These are phyloP conservation scores for Alternaria sp. DNA, from an alignment of 2,329 filamentous ascomycete genomes.

Conservation along the genomic window DNA sequence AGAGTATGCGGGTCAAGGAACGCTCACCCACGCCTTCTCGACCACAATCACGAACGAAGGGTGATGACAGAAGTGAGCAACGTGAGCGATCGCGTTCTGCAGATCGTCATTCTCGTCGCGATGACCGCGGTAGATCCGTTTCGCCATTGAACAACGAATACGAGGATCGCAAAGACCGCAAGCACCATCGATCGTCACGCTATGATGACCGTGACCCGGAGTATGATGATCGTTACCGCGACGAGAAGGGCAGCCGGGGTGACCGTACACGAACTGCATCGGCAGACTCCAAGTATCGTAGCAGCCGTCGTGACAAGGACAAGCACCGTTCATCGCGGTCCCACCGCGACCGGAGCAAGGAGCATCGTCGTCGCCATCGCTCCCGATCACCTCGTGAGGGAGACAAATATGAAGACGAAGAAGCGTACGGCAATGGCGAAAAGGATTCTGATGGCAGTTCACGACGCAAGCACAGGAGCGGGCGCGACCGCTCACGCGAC, in stretches of 20 bases:
- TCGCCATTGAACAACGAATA: slow-evolving; percentile 47
- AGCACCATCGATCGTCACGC: slow-evolving; percentile 58
- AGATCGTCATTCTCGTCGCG: slow-evolving; percentile 56
- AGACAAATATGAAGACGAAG: slow-evolving; percentile 38
- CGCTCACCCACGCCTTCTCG: slow-evolving; percentile 51
- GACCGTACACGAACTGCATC: slow-evolving; percentile 71
- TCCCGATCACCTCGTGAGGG: slow-evolving; percentile 48
- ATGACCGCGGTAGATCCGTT: slow-evolving; percentile 60
- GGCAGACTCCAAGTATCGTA: slow-evolving; percentile 65
- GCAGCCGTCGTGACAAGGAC: slow-evolving; percentile 59
- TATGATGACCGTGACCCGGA: slow-evolving; percentile 50
- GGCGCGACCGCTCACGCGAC: slow-evolving; percentile 38
- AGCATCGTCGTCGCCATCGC: slow-evolving; percentile 52
- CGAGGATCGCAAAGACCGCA: slow-evolving; percentile 48
- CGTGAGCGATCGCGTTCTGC: slow-evolving; percentile 33
- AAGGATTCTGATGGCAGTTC: slow-evolving; percentile 37
- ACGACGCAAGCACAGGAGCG: slow-evolving; percentile 47
- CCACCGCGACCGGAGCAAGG: slow-evolving; percentile 54
- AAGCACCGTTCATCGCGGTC: slow-evolving; percentile 54
- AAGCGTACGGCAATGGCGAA: slow-evolving; percentile 35
- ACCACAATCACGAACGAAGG: slow-evolving; percentile 46
- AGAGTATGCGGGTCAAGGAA: slow-evolving; percentile 41
- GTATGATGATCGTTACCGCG: slow-evolving; percentile 35
- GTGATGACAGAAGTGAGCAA: slow-evolving; percentile 20
- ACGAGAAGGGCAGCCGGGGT: slow-evolving; percentile 58